A percentile compares a stretch with the other conserved stretches of the same genome.
phyloP scores from a whole-genome alignment of 1,284 basidiomycete species.

The Athelia psychrophila region DNA sequence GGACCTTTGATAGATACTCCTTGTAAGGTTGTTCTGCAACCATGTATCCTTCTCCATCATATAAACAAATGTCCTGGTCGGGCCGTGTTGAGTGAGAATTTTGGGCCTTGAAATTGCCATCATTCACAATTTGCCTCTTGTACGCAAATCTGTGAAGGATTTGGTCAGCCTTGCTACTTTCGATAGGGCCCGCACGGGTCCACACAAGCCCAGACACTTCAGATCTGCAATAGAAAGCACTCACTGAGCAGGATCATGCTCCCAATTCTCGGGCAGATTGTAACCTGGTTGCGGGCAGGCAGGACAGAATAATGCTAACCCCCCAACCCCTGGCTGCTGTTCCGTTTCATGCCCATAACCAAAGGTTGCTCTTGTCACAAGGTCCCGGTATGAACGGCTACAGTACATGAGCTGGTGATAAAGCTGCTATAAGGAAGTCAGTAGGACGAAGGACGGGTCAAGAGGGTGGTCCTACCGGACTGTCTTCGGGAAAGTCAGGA shows the following conservation, averaged over 20 bases:
- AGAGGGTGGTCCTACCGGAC: background rate
- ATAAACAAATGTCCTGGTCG: conserved; percentile 6
- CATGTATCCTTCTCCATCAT: conserved; percentile 12
- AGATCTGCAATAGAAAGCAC: background rate
- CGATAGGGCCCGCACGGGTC: background rate
- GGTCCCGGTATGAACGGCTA: conserved; percentile 6
- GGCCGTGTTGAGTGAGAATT: background rate
- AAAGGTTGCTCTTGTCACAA: background rate
- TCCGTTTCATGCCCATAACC: background rate
- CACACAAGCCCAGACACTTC: background rate
- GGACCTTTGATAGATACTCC: conserved; percentile 4
- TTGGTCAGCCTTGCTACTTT: background rate
- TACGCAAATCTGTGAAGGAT: background rate
- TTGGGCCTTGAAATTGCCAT: conserved; percentile 14
- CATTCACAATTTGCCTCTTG: conserved; percentile 2
- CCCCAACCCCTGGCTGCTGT: background rate
- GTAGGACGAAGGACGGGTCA: background rate
- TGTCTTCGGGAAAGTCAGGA: background rate
- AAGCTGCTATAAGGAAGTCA: conserved; percentile 1
- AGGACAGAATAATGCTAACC: conserved; percentile 11
- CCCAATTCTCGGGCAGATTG: conserved; percentile 6
- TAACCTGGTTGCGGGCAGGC: conserved; percentile 13
- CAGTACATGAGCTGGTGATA: conserved; percentile 7
- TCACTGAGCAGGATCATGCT: background rate
- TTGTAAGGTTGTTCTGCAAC: conserved; percentile 7